These are phyloP conservation scores for Melanomma pulvis-pyrius DNA, from an alignment of 495 filamentous ascomycete species.

Conservation along the genomic window DNA sequence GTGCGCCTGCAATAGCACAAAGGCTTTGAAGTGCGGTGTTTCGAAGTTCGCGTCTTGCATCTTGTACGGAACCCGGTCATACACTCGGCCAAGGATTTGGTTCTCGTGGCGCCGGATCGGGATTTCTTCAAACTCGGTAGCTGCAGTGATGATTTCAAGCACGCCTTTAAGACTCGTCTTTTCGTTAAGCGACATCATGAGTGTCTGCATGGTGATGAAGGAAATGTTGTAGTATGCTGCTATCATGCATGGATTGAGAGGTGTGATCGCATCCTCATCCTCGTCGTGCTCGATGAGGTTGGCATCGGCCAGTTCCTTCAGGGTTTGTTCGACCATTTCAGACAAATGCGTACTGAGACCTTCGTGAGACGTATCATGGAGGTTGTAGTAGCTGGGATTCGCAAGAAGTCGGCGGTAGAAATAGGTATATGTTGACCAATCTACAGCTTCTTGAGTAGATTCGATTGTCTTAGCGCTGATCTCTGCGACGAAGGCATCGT, in stretches of 20 bases:
- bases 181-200: conserved; percentile 87
- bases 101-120: conserved; percentile 95
- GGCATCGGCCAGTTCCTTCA: conserved; percentile 88
- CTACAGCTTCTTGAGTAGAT: conserved; percentile 95
- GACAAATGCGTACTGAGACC: conserved; percentile 93
- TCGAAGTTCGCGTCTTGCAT: conserved; percentile 84
- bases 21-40: conserved; percentile 97
- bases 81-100: conserved; percentile 83
- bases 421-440: conserved; percentile 98
- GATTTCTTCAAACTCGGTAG: conserved; percentile 93
- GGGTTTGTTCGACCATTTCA: conserved; percentile 88
- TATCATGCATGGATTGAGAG: conserved; percentile 95
- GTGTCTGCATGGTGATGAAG: conserved; percentile 99
- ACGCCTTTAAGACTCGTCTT: conserved; percentile 95
- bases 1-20: conserved; percentile 93
- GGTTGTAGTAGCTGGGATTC: conserved; percentile 94
- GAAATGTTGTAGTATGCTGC: conserved; percentile 99
- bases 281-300: conserved; percentile 98
- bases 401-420: conserved; percentile 97
- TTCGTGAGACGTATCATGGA: conserved; percentile 87
- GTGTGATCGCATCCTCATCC: conserved; percentile 87
- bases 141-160: conserved; percentile 94
- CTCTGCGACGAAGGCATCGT: conserved; percentile 96
- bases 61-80: conserved; percentile 93
- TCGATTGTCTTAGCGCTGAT: conserved; percentile 91